Base-by-base conservation (phyloP, 208 protist genomes). In the Leishmania amazonensis region DNA sequence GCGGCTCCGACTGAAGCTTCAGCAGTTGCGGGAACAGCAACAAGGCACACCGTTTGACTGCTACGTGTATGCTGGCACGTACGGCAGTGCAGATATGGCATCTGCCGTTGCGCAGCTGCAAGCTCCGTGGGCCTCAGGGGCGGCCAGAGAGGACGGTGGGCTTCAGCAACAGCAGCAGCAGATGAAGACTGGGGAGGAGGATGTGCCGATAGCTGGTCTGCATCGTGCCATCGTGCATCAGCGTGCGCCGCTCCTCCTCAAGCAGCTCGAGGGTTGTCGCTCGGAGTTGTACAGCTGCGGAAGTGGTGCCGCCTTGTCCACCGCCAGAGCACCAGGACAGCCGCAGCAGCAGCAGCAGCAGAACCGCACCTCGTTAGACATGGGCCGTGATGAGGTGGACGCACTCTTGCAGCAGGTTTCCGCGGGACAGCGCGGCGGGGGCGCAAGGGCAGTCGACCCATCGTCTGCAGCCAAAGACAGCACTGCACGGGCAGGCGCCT, bases 201-300 rank as follows among this genome's bases (percentile, higher is more conserved):
- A 81, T 58, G 72, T 45, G 6, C 58, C 78, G 9, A 68, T 85
- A 11, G 90, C 92, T 60, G 89, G 88, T 42, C 75, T 94, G 58
- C 93, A 97, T 84, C 89, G 90, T 24, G 89, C 78, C n/a, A 67
- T 97, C 17, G 73, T 97, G 38, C 86, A 91, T 75, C 90, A 95
- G 78, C 91, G 93, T 19, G 91, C 93, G 13, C 90, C 91, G n/a
- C 84, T 89, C 15, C 85, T 97, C 42, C 85, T 85, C 75, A 76
- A 93, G 62, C 83, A 90, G 80, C 80, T 97, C 8, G 72, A 83
- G 21, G 80, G 76, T 3, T 97, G 93, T 76, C 90, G 93, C 73
- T 83, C 83, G 31, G 88, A 94, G 35, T 5, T 79, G 15, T 85
- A 81, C 60, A 35, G 73, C 68, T 58, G 21, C 54, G 49, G 42